These are phyloP conservation scores for Pseudopediastrum boryanum DNA, from an alignment of 139 green algal species.

Conservation along the genomic window DNA sequence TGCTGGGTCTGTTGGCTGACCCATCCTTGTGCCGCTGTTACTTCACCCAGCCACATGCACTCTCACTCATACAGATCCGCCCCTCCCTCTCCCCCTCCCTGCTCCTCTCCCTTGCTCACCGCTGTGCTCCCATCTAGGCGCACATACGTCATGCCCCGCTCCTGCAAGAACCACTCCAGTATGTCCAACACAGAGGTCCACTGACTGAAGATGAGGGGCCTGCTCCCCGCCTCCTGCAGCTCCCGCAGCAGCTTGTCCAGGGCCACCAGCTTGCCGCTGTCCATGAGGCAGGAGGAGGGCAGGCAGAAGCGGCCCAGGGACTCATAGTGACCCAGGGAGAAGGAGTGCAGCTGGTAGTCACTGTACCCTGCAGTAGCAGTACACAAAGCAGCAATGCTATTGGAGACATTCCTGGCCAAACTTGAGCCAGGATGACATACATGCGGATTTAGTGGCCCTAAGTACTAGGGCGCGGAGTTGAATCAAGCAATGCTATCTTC, in stretches of 20 bases:
- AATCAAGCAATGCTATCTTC: no score
- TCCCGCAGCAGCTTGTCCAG: slow-evolving; percentile 67
- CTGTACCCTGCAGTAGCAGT: slow-evolving; percentile 56
- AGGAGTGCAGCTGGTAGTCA: slow-evolving; percentile 84
- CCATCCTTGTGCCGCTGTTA: no score
- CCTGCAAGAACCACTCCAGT: slow-evolving; percentile 83
- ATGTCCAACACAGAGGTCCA: slow-evolving; percentile 93
- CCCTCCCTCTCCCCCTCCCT: no score
- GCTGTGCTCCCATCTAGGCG: slow-evolving; percentile 87
- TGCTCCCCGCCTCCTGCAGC: slow-evolving; percentile 64
- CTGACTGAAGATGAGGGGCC: slow-evolving; percentile 89
- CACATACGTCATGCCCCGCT: slow-evolving; percentile 62
- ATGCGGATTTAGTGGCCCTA: no score
- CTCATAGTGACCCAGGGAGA: slow-evolving; percentile 47
- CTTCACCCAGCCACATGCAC: no score
- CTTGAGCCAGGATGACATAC: no score
- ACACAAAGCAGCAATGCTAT: no score
- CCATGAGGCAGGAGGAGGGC: slow-evolving; percentile 43
- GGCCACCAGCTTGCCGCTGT: slow-evolving; percentile 51
- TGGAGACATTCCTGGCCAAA: no score
- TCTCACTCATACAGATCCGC: no score
- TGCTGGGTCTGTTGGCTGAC: no score
- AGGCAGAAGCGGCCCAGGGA: slow-evolving; percentile 51
- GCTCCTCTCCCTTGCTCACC: slow-evolving; percentile 43
- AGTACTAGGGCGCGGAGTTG: no score